Evolutionary conservation across 1,284 basidiomycete genomes (phyloP).

Genomic region (Acaromyces ingoldii): DNA sequence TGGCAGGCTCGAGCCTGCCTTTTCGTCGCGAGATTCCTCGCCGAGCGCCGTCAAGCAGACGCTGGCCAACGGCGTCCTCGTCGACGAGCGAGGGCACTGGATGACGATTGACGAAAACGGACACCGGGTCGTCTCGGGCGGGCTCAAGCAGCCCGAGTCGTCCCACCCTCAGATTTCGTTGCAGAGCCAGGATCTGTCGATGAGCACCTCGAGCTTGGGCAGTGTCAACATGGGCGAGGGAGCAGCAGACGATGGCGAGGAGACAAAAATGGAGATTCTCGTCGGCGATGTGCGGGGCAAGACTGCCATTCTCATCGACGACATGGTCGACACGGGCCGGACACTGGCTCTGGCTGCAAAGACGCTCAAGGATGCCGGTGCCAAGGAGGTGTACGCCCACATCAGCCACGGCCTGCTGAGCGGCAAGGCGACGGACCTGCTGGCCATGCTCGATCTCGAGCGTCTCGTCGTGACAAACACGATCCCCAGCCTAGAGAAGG

Average conservation of each 20-base stretch:
- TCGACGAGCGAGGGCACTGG: conserved; percentile 52
- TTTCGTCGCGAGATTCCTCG: conserved; percentile 1
- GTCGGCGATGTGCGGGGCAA: conserved; percentile 95
- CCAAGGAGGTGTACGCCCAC: conserved; percentile 78
- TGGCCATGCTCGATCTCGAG: conserved; percentile 75
- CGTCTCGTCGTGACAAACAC: conserved; percentile 85
- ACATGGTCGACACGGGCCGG: conserved; percentile 93
- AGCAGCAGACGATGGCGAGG: conserved; percentile 49
- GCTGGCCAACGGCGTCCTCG: conserved; percentile 49
- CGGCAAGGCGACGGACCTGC: conserved; percentile 70
- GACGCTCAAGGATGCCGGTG: conserved; percentile 81
- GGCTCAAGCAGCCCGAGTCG: conserved; percentile 16
- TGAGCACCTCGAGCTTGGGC: neutral
- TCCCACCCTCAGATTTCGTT: no score
- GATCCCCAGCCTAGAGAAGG: conserved; percentile 60
- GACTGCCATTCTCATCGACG: conserved; percentile 84
- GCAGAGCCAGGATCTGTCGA: no score
- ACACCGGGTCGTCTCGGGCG: conserved; percentile 33
- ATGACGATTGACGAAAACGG: conserved; percentile 47
- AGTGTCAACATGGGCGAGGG: conserved; percentile 13
- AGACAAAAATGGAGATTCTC: conserved; percentile 75
- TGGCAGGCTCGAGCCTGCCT: conserved; percentile 12
- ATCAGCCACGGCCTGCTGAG: conserved; percentile 89
- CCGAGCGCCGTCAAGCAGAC: neutral
- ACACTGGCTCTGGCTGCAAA: conserved; percentile 80